A percentile compares a stretch with the other conserved stretches of the same genome.
These are phyloP conservation scores for Aspergillus sp. DNA, from an alignment of 2,329 filamentous ascomycete genomes.

Conservation along the genomic window DNA sequence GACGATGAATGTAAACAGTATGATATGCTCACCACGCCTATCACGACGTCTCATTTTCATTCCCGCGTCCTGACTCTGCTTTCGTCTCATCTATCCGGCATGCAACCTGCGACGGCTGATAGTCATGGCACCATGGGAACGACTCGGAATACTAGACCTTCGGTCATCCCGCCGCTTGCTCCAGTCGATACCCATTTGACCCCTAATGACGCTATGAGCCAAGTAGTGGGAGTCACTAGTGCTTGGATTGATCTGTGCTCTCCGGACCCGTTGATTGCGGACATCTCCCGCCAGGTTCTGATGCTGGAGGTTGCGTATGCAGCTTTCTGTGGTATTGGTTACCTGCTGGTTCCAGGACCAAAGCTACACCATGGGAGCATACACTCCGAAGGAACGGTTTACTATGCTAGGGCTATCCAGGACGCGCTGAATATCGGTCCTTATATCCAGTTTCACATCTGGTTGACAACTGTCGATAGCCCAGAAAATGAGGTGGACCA, in stretches of 20 bases:
- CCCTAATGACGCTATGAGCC: slow-evolving; percentile 72
- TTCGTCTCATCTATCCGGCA: slow-evolving; percentile 43
- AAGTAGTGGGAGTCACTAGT: slow-evolving; percentile 72
- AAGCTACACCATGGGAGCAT: slow-evolving; percentile 52
- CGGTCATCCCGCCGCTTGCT: slow-evolving; percentile 36
- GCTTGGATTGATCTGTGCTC: slow-evolving; percentile 90
- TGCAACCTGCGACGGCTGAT: slow-evolving; percentile 32
- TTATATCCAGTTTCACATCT: slow-evolving; percentile 72
- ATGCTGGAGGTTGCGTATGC: slow-evolving; percentile 91
- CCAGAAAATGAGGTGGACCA: slow-evolving; percentile 47
- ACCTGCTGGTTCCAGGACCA: slow-evolving; percentile 75
- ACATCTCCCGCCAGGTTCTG: slow-evolving; percentile 81
- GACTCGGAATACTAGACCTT: slow-evolving; percentile 33
- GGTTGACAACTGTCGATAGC: slow-evolving; percentile 76
- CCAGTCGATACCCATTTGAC: slow-evolving; percentile 56
- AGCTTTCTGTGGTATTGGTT: slow-evolving; percentile 84
- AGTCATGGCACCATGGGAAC: slow-evolving; percentile 33
- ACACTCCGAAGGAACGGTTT: slow-evolving; percentile 49
- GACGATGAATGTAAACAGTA: slow-evolving; percentile 40
- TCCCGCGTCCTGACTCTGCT: slow-evolving; percentile 50
- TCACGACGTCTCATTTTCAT: slow-evolving; percentile 56
- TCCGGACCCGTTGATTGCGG: slow-evolving; percentile 71
- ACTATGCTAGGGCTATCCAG: slow-evolving; percentile 77
- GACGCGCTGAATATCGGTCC: slow-evolving; percentile 69
- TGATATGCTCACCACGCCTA: slow-evolving; percentile 58